Evolutionary conservation across 257 asterid species (phyloP), one percentile per base, ranked within the genome.

Genomic region (Voacanga thouarsii): DNA sequence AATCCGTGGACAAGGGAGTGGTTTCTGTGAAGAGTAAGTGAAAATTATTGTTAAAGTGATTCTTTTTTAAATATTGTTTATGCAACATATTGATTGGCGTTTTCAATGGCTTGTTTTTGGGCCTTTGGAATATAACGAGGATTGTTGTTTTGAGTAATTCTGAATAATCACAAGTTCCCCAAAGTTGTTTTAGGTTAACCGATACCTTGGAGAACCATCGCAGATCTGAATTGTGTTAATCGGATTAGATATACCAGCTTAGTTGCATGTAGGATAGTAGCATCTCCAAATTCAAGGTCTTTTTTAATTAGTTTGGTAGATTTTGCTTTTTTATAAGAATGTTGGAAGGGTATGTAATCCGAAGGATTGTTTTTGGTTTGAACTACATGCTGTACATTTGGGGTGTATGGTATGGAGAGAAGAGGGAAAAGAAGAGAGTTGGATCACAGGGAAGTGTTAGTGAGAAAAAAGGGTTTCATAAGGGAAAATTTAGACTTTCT

Each of bases 1-100:
- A 76, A 77, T 49, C 76, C 63, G 82, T 24, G 72, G 87, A 47
- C 57, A 84, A 71, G 26, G 83, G 76, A 39, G 76, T 21, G 26
- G 78, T n/a, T 64, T 57, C 77, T 69, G 66, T 28, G 47, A 84
- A 84, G 66, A 84, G 90, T 86, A 78, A 82, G 88, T 78, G 15
- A 18, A 12, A 39, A 70, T 65, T 33, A 30, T 26, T 61, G 9
- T 14, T 3, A 15, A 7, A 7, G 18, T 45, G 12, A 18, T 37
- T 24, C n/a, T 50, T 16, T 53, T 18, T 44, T 44, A 8, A 5
- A 14, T 15, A 14, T 18, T 5, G 6, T 0, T 39, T 28, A 28
- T 15, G 6, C 5, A 51, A 21, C 57, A 14, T 53, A 53, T 14
- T 26, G 67, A 14, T 28, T 18, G 43, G 9, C 33, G 11, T 66